Base-by-base conservation (phyloP, 2,329 filamentous ascomycete genomes). In the Colletotrichum spinosum region DNA sequence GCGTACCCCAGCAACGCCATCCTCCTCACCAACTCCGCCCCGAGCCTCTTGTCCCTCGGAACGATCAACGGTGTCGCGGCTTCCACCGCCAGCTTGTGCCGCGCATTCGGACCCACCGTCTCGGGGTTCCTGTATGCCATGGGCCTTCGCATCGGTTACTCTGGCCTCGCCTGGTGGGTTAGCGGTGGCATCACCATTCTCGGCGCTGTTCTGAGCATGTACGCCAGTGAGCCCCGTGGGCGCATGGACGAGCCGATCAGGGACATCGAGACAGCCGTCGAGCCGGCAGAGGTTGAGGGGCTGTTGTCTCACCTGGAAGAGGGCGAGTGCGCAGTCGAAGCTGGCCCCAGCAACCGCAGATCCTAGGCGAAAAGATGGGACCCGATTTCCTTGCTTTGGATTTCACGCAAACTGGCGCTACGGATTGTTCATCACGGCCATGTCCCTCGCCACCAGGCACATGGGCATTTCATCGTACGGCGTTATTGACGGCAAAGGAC, bases 11-110 rank as follows among this genome's bases (percentile, higher is more conserved):
- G 92, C 72, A 94, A 94, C 70, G 91, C 91, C 10, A 97, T 98
- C 63, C 88, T 99, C 62, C 86, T 97, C 37, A 92, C 93, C 65
- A 97, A 98, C 77, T 90, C 93, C 11, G 92, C 94, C 0, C 93
- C 94, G 0, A 94, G 91, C 10, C 91, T 91, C 61, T 86, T 92
- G 55, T 92, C 96, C 1, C 88, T 98, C 2, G 96, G 96, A 2
- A 94, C 92, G 1, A 92, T 99, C 77, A 98, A 98, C 72, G 96
- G 96, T 15, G 90, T 94, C 11, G 94, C 94, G 0, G 94, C 94
- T 37, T 97, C 94, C 2, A 94, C 93, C 2, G 96, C 96, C 4
- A 97, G 94, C 74, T 81, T 97, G 50, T 94, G 91, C 76, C 88
- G 96, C 59, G 94, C 94, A 0, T 90, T 97, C 67, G 95, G 95